Conservation (phyloP, 345 rosid species). For the Draba incana region DNA sequence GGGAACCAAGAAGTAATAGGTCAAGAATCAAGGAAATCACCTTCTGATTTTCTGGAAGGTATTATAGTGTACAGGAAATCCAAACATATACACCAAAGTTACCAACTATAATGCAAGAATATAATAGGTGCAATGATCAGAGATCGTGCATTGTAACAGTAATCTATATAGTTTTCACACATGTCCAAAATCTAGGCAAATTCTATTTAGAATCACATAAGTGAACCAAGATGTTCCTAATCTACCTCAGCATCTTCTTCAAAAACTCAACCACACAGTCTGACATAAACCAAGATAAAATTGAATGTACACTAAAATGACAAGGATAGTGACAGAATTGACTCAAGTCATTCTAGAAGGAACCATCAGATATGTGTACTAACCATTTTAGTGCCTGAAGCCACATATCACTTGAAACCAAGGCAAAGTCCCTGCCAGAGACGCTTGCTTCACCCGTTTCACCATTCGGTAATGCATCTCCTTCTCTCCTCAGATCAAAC, state of each 20-base stretch:
- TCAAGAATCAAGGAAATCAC: conserved; percentile 13
- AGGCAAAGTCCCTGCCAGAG: conserved; percentile 89
- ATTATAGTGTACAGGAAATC: background rate
- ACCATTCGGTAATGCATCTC: conserved; percentile 52
- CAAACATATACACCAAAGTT: conserved; percentile 5
- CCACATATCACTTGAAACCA: conserved; percentile 98
- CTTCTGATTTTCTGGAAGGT: background rate
- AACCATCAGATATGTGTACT: conserved; percentile 26
- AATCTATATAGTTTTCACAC: conserved; percentile 14
- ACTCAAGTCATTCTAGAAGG: conserved; percentile 4
- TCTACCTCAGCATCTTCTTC: conserved; percentile 12
- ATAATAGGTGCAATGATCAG: conserved; percentile 15
- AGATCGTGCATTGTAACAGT: conserved; percentile 13
- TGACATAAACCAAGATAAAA: background rate
- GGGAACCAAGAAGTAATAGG: conserved; percentile 30
- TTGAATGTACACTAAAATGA: conserved; percentile 17
- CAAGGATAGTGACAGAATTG: conserved; percentile 3
- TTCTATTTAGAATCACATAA: background rate
- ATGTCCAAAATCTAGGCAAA: conserved; percentile 4
- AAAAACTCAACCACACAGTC: background rate
- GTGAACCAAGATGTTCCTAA: background rate
- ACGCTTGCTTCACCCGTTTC: conserved; percentile 74
- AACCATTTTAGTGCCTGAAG: conserved; percentile 89
- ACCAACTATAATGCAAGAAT: conserved; percentile 5
- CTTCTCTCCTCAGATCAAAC: conserved; percentile 79